Percentiles rank a stretch among this genome's conserved stretches.
phyloP scores from a whole-genome alignment of 495 filamentous ascomycete species.

The Chaetomium cochliodes region DNA sequence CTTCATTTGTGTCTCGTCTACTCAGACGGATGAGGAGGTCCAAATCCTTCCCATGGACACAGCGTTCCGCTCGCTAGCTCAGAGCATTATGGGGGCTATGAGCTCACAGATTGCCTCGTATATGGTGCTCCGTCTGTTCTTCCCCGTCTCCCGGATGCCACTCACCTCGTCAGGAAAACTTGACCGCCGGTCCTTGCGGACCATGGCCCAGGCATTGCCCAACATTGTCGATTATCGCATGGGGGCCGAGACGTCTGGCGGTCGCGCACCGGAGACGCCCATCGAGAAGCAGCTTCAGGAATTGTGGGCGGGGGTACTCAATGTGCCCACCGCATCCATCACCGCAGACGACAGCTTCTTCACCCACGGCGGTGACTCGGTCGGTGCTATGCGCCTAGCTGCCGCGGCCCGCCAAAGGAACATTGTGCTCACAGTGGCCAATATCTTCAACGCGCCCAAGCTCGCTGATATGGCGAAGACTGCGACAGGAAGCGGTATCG shows the following conservation, averaged over 20 bases:
- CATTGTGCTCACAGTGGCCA: constrained; percentile 53
- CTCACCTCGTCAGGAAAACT: constrained; percentile 54
- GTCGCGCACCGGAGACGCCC: constrained; percentile 16
- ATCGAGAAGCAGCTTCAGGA: constrained; percentile 33
- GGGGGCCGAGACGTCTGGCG: background rate
- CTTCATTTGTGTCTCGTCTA: constrained; percentile 15
- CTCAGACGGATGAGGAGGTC: background rate
- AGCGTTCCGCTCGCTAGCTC: constrained; percentile 6
- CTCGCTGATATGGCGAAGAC: constrained; percentile 47
- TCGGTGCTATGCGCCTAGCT: constrained; percentile 68
- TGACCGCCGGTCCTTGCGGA: constrained; percentile 36
- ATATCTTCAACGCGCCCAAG: constrained; percentile 49
- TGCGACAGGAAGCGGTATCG: background rate
- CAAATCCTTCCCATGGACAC: constrained; percentile 23
- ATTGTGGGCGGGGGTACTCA: constrained; percentile 37
- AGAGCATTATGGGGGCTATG: constrained; percentile 7
- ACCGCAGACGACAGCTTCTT: constrained; percentile 61
- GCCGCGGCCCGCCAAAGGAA: constrained; percentile 52
- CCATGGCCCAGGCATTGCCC: constrained; percentile 13
- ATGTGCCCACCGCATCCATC: constrained; percentile 37
- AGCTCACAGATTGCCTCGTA: constrained; percentile 34
- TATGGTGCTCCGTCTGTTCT: constrained; percentile 57
- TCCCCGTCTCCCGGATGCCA: constrained; percentile 52
- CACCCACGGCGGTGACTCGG: constrained; percentile 65
- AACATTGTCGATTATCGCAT: constrained; percentile 21